A percentile compares a stretch with the other conserved stretches of the same genome.
phyloP scores from a whole-genome alignment of 176 grass and related monocot genomes.

The Eremochloa ophiuroides region DNA sequence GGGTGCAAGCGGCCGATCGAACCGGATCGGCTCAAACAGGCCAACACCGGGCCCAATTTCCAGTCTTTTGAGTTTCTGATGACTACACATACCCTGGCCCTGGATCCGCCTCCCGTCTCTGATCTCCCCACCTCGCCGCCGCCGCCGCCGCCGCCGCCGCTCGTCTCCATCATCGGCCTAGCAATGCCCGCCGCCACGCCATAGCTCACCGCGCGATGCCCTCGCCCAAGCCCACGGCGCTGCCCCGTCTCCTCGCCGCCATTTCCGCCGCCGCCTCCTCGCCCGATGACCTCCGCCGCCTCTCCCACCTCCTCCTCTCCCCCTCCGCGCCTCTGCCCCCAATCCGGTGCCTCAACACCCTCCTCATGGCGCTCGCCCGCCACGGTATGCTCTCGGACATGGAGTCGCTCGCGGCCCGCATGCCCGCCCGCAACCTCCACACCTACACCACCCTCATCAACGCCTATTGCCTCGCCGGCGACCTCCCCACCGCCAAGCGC shows the following conservation, averaged over 20 bases:
- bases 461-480: slow-evolving; percentile 68
- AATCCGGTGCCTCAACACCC: slow-evolving; percentile 57
- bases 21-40: background rate
- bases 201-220: slow-evolving; percentile 31
- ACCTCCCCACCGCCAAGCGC: slow-evolving; percentile 56
- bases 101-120: slow-evolving; percentile 18
- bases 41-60: background rate
- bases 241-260: slow-evolving; percentile 26
- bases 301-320: slow-evolving; percentile 31
- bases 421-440: slow-evolving; percentile 56
- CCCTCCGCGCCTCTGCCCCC: slow-evolving; percentile 21
- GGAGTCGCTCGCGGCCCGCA: slow-evolving; percentile 54
- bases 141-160: slow-evolving; percentile 6
- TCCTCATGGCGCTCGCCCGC: slow-evolving; percentile 67
- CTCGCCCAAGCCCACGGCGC: slow-evolving; percentile 4
- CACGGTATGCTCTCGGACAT: slow-evolving; percentile 60
- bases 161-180: background rate
- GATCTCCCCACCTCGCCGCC: background rate
- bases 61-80: background rate
- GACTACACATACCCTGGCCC: background rate
- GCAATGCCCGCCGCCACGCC: slow-evolving; percentile 17
- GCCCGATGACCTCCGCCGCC: slow-evolving; percentile 30
- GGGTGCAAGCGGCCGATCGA: no score
- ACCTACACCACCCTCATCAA: slow-evolving; percentile 85
- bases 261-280: slow-evolving; percentile 39